These are phyloP conservation scores for Globisporangium echinulatum DNA, from an alignment of 352 stramenopile genomes.

Conservation along the genomic window DNA sequence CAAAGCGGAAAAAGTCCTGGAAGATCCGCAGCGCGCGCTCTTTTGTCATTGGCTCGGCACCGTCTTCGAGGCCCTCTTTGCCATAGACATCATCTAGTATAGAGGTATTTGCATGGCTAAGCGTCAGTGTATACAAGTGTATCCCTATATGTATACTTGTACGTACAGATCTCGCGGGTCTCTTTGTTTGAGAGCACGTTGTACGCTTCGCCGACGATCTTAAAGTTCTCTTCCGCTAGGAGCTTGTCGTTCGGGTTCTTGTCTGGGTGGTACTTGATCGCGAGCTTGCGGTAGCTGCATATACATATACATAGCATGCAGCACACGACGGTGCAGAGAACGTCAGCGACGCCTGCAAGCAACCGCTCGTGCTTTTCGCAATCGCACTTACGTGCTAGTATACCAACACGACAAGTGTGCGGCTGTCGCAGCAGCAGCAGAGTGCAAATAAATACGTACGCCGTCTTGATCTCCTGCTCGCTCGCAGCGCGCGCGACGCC, in stretches of 20 bases:
- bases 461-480: conserved; percentile 80
- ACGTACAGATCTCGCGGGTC: conserved; percentile 85
- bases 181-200: conserved; percentile 91
- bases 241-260: conserved; percentile 87
- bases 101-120: background rate
- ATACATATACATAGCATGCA: background rate
- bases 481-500: conserved; percentile 58
- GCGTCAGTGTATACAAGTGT: background rate
- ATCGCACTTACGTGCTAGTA: too few relatives aligned
- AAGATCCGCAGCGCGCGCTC: conserved; percentile 83
- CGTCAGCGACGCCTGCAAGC: too few relatives aligned
- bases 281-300: conserved; percentile 84
- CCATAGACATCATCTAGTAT: conserved; percentile 87
- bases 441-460: conserved; percentile 32
- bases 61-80: conserved; percentile 87
- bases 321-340: too few relatives aligned
- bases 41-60: conserved; percentile 76
- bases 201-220: conserved; percentile 92
- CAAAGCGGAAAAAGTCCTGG: conserved; percentile 82
- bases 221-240: conserved; percentile 89
- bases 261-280: conserved; percentile 92
- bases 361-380: too few relatives aligned
- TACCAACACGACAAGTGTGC: too few relatives aligned
- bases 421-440: background rate
- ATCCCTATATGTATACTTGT: background rate